These are phyloP conservation scores for Prototheca stagnorum DNA, from an alignment of 163 green algal species.

Conservation along the genomic window DNA sequence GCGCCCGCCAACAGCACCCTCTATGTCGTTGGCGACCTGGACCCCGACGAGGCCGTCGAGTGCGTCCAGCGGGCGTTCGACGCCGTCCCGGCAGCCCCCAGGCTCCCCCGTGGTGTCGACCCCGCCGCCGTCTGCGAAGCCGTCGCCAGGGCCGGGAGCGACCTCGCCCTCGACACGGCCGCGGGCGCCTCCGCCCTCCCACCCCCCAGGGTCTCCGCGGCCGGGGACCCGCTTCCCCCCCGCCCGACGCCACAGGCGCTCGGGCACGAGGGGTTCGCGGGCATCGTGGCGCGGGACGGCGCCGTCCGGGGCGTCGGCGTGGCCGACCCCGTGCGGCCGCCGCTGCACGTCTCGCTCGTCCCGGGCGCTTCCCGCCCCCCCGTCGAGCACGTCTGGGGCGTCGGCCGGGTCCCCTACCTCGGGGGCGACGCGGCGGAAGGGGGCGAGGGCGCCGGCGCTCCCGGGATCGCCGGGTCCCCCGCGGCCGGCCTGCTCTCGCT, in stretches of 20 bases:
- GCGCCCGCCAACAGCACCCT: constrained; percentile 92
- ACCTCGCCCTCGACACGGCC: not conserved
- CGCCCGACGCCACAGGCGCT: no score
- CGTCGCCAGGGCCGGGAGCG: not conserved
- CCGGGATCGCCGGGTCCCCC: no score
- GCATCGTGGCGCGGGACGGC: no score
- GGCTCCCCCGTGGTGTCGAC: not conserved
- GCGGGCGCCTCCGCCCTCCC: no score
- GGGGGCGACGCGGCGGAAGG: not conserved
- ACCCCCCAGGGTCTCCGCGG: no score
- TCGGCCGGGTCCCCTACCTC: constrained; percentile 4
- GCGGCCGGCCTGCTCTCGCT: no score
- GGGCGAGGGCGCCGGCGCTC: no score
- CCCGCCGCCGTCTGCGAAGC: no score
- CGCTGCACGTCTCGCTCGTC: not conserved
- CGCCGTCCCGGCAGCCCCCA: constrained; percentile 16
- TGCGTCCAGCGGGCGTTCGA: constrained; percentile 57
- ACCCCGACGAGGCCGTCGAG: constrained; percentile 23
- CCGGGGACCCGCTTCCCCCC: no score
- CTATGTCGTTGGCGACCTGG: constrained; percentile 83
- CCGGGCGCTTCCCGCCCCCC: constrained; percentile 47
- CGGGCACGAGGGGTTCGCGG: not conserved
- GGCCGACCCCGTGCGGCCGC: constrained; percentile 1
- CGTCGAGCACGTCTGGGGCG: constrained; percentile 63
- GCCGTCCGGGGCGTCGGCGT: no score